Evolutionary conservation across 1,284 basidiomycete genomes (phyloP).

Genomic region (Sporisorium exsertum): DNA sequence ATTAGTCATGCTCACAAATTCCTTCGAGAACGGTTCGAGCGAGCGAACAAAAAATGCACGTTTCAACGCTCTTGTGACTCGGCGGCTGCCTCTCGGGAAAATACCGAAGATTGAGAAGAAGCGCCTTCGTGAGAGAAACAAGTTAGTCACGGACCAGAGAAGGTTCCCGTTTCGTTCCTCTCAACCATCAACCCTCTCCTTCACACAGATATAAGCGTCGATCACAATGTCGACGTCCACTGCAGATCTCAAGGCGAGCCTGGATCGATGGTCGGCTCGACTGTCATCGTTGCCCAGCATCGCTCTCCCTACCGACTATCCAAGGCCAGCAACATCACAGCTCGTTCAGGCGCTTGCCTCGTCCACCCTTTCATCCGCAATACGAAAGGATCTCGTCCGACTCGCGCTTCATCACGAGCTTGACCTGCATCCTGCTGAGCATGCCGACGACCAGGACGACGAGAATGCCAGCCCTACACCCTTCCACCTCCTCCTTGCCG

Average conservation of each 20-base stretch:
- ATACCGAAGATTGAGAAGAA: conserved; percentile 10
- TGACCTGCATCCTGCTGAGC: conserved; percentile 75
- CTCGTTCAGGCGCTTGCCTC: conserved; percentile 66
- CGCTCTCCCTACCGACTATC: conserved; percentile 95
- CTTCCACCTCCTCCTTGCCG: conserved; percentile 90
- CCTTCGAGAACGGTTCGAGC: conserved; percentile 5
- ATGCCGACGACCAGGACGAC: conserved; percentile 50
- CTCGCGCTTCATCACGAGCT: conserved; percentile 80
- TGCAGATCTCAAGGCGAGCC: conserved; percentile 34
- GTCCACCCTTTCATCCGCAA: conserved; percentile 47
- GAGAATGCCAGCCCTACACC: conserved; percentile 75
- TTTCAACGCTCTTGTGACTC: conserved; percentile 1
- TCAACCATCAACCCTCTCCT: background rate
- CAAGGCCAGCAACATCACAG: conserved; percentile 75
- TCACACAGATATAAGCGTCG: background rate
- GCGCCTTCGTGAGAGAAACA: background rate
- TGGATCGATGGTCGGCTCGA: conserved; percentile 66
- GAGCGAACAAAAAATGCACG: background rate
- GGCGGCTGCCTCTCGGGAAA: conserved; percentile 1
- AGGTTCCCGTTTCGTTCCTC: background rate
- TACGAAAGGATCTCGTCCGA: conserved; percentile 60
- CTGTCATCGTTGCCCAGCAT: conserved; percentile 81
- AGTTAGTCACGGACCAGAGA: background rate
- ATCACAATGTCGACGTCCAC: conserved; percentile 23
- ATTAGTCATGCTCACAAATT: conserved; percentile 6